phyloP scores from a whole-genome alignment of 208 protist genomes.

The Giardia muris region DNA sequence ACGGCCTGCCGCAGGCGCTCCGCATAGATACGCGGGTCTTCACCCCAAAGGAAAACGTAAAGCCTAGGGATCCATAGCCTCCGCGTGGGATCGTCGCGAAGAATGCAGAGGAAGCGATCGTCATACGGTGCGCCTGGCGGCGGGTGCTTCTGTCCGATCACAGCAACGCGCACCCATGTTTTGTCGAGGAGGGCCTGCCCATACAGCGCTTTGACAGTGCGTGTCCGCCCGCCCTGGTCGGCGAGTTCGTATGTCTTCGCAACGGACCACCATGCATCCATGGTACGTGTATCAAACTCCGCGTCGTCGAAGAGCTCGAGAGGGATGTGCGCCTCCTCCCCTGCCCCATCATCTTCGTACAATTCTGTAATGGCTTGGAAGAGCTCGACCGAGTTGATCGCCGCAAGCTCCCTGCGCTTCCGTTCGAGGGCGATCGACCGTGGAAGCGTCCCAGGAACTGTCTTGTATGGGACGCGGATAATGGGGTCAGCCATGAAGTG shows the following conservation, averaged over 20 bases:
- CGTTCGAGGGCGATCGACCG: slow-evolving; percentile 5
- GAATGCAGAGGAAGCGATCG: neutral
- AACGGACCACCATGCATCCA: neutral
- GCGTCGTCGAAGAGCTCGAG: slow-evolving; percentile 26
- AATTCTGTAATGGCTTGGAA: neutral
- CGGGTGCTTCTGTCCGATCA: slow-evolving; percentile 16
- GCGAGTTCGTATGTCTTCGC: neutral
- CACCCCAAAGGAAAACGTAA: slow-evolving; percentile 27
- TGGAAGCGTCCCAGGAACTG: neutral
- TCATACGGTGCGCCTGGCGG: neutral
- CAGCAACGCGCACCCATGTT: neutral
- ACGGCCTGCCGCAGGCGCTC: neutral
- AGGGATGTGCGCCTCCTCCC: neutral
- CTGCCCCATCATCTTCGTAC: neutral
- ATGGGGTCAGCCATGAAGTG: slow-evolving; percentile 19
- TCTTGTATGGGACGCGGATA: neutral
- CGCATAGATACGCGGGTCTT: neutral
- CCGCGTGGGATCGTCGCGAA: neutral
- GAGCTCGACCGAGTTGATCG: neutral
- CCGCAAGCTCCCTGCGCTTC: neutral
- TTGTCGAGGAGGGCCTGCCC: neutral
- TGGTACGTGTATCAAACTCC: neutral
- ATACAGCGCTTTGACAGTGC: neutral
- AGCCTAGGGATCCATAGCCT: neutral
- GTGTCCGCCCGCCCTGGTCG: neutral